A percentile compares a stretch with the other conserved stretches of the same genome.
Conservation (phyloP, 2,329 filamentous ascomycete genomes). For the Talaromyces pinophilus region DNA sequence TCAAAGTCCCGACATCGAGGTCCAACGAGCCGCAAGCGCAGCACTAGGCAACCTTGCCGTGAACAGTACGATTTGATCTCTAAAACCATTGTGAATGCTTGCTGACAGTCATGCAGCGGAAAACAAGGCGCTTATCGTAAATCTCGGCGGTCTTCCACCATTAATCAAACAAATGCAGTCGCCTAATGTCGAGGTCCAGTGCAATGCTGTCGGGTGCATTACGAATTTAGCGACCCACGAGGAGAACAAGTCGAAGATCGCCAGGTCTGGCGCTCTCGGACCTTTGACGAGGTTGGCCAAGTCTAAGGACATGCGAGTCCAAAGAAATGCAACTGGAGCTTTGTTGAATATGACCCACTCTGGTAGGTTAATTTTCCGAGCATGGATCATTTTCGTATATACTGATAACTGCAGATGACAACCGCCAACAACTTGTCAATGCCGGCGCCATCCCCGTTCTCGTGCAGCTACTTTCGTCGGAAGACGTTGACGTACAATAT, state of each 20-base stretch:
- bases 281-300: constrained; percentile 91
- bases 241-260: constrained; percentile 99
- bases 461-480: constrained; percentile 87
- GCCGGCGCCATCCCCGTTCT: constrained; percentile 97
- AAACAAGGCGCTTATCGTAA: constrained; percentile 96
- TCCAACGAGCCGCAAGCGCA: constrained; percentile 93
- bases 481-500: constrained; percentile 97
- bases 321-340: constrained; percentile 94
- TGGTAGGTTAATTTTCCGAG: constrained; percentile 57
- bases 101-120: constrained; percentile 68
- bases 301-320: constrained; percentile 97
- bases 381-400: not conserved
- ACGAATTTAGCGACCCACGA: constrained; percentile 97
- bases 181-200: constrained; percentile 96
- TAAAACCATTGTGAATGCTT: constrained; percentile 9
- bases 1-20: constrained; percentile 93
- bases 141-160: constrained; percentile 83
- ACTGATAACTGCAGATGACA: constrained; percentile 70
- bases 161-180: constrained; percentile 99
- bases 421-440: constrained; percentile 94
- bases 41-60: constrained; percentile 94
- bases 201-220: constrained; percentile 98
- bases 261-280: constrained; percentile 85
- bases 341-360: constrained; percentile 99
- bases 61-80: constrained; percentile 68